A percentile compares a stretch with the other conserved stretches of the same genome.
phyloP scores from a whole-genome alignment of 305 asterid genomes.

The Coffea humblotiana region DNA sequence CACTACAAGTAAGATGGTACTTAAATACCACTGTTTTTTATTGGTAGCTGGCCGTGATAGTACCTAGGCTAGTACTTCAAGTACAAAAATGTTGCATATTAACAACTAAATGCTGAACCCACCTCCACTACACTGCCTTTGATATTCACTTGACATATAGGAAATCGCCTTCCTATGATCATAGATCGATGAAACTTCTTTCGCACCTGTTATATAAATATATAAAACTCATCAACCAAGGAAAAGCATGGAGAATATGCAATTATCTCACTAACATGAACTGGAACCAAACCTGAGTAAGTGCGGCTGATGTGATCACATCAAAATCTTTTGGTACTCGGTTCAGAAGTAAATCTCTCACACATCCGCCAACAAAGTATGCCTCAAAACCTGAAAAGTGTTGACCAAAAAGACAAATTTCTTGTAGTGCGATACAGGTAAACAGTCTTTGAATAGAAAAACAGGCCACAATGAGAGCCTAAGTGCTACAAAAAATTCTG shows the following conservation, averaged over 20 bases:
- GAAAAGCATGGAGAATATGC: constrained; percentile 20
- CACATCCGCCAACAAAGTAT: constrained; percentile 96
- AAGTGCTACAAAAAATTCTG: not conserved
- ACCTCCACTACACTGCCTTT: constrained; percentile 76
- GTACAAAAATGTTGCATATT: not conserved
- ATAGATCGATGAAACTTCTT: constrained; percentile 43
- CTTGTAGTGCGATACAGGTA: not conserved
- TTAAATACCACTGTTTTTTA: not conserved
- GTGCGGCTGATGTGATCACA: constrained; percentile 77
- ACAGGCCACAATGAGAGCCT: not conserved
- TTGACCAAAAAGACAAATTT: constrained; percentile 28
- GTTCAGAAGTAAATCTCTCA: constrained; percentile 81
- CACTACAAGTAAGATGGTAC: not conserved
- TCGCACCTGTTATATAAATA: constrained; percentile 44
- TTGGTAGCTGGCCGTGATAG: not conserved
- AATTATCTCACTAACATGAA: not conserved
- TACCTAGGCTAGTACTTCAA: not conserved
- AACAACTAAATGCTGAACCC: constrained; percentile 27
- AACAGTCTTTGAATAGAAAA: not conserved
- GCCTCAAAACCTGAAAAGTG: constrained; percentile 68
- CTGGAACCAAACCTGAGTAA: constrained; percentile 45
- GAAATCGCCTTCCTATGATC: constrained; percentile 80
- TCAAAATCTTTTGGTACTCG: constrained; percentile 89
- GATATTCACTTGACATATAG: constrained; percentile 66
- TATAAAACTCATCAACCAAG: constrained; percentile 13